These are phyloP conservation scores for Teratosphaeria zuluensis DNA, from an alignment of 2,329 filamentous ascomycete species.

Conservation along the genomic window DNA sequence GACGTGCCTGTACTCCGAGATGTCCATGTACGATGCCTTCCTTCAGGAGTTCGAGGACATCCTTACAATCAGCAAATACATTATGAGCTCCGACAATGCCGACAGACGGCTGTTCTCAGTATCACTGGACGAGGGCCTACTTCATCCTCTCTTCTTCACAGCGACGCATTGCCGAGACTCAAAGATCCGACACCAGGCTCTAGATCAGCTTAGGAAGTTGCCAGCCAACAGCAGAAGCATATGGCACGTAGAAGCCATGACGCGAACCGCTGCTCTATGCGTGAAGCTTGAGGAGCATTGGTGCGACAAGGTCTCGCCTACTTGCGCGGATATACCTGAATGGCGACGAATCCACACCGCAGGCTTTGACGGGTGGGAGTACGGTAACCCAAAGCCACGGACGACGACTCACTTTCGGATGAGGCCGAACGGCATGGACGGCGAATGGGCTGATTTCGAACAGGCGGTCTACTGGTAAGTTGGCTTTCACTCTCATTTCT, in stretches of 20 bases:
- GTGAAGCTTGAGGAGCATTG: slow-evolving; percentile 17
- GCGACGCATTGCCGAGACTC: slow-evolving; percentile 22
- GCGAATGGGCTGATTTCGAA: slow-evolving; percentile 18
- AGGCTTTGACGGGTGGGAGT: slow-evolving; percentile 17
- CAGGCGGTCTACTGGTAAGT: slow-evolving; percentile 15
- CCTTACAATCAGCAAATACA: slow-evolving; percentile 19
- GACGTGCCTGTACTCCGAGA: slow-evolving; percentile 19
- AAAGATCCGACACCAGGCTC: slow-evolving; percentile 16
- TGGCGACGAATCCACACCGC: slow-evolving; percentile 20
- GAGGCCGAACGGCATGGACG: slow-evolving; percentile 22
- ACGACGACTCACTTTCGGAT: slow-evolving; percentile 5
- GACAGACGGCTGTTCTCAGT: slow-evolving; percentile 19
- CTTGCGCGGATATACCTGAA: slow-evolving; percentile 21
- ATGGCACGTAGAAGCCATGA: slow-evolving; percentile 22
- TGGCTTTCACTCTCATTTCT: no score
- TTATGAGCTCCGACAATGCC: slow-evolving; percentile 19
- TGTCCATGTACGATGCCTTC: slow-evolving; percentile 17
- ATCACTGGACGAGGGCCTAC: slow-evolving; percentile 22
- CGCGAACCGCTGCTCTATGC: slow-evolving; percentile 12
- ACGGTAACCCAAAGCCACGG: slow-evolving; percentile 2
- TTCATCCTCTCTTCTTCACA: slow-evolving; percentile 20
- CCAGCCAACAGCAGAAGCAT: slow-evolving; percentile 11
- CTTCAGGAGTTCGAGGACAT: slow-evolving; percentile 22
- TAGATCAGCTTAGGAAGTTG: slow-evolving; percentile 15
- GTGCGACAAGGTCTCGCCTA: slow-evolving; percentile 9